Evolutionary conservation across 2,329 filamentous ascomycete species (phyloP).

Genomic region (Rhynchosporium graminicola): DNA sequence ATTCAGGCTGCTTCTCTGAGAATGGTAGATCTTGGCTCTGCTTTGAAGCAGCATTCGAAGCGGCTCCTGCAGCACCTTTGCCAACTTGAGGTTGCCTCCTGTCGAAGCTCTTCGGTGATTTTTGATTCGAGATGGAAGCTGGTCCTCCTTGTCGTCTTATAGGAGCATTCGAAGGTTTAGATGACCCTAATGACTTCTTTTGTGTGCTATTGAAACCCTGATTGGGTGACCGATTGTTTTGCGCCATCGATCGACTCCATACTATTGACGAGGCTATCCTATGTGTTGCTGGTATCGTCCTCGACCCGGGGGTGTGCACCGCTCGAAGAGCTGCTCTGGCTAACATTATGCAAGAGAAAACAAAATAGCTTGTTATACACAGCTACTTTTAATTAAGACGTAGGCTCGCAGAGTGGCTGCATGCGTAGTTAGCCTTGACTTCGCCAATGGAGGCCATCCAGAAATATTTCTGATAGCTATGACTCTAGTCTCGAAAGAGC

Average conservation of each 20-base stretch:
- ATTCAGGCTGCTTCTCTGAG: conserved; percentile 35
- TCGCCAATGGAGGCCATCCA: conserved; percentile 16
- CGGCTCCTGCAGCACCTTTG: conserved; percentile 25
- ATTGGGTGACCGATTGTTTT: conserved; percentile 40
- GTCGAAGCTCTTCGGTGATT: conserved; percentile 27
- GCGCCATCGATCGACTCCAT: conserved; percentile 50
- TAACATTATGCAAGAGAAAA: conserved; percentile 36
- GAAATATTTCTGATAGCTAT: conserved; percentile 15
- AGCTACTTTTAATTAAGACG: conserved; percentile 39
- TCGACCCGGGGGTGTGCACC: conserved; percentile 33
- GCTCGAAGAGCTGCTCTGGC: conserved; percentile 36
- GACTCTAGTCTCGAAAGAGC: conserved; percentile 3
- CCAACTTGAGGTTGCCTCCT: conserved; percentile 28
- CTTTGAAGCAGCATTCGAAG: conserved; percentile 23
- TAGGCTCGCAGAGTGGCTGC: conserved; percentile 26
- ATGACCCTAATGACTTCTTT: conserved; percentile 34
- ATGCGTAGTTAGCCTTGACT: conserved; percentile 11
- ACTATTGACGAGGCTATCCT: conserved; percentile 42
- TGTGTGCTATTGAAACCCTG: conserved; percentile 16
- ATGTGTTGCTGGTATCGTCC: conserved; percentile 34
- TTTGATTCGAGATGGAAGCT: conserved; percentile 24
- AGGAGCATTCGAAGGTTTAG: conserved; percentile 27
- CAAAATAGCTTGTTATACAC: conserved; percentile 16
- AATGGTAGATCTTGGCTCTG: conserved; percentile 27
- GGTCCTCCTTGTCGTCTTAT: conserved; percentile 21